Evolutionary conservation across 768 basidiomycete species (phyloP).

Genomic region (Rubroboletus satanas): DNA sequence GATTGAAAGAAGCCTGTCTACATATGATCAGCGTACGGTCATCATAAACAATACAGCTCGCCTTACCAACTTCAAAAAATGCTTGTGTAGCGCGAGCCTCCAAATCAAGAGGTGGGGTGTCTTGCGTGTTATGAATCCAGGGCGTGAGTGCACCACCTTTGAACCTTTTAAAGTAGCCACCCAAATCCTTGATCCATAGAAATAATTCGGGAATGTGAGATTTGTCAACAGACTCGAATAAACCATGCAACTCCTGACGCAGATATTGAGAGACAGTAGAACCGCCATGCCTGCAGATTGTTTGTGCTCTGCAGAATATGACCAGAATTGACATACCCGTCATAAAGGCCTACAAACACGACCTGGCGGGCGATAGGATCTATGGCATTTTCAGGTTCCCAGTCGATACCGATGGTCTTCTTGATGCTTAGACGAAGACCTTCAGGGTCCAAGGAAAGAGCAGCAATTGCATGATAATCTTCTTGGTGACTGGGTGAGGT

Average conservation of each 20-base stretch:
- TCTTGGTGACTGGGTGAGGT: slow-evolving; percentile 70
- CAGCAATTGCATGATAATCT: slow-evolving; percentile 76
- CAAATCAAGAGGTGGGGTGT: slow-evolving; percentile 52
- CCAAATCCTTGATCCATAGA: slow-evolving; percentile 71
- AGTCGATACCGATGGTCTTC: slow-evolving; percentile 58
- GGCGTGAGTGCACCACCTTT: slow-evolving; percentile 72
- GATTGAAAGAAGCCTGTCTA: slow-evolving; percentile 68
- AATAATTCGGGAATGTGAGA: slow-evolving; percentile 69
- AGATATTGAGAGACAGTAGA: slow-evolving; percentile 85
- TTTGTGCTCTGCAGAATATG: slow-evolving; percentile 1
- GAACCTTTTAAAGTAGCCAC: slow-evolving; percentile 91
- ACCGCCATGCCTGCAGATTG: slow-evolving; percentile 77
- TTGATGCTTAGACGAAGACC: slow-evolving; percentile 68
- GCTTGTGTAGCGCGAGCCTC: slow-evolving; percentile 84
- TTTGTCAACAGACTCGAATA: slow-evolving; percentile 78
- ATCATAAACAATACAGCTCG: background rate
- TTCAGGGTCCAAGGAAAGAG: slow-evolving; percentile 69
- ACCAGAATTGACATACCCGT: slow-evolving; percentile 55
- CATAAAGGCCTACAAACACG: slow-evolving; percentile 86
- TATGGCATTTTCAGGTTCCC: slow-evolving; percentile 59
- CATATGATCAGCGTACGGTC: slow-evolving; percentile 5
- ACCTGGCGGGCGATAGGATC: slow-evolving; percentile 67
- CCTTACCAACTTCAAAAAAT: slow-evolving; percentile 70
- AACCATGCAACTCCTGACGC: slow-evolving; percentile 77
- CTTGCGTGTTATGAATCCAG: slow-evolving; percentile 45